Percentiles rank a stretch among this genome's conserved stretches.
Evolutionary conservation across 257 asterid species (phyloP).

Genomic region (Gentiana straminea): DNA sequence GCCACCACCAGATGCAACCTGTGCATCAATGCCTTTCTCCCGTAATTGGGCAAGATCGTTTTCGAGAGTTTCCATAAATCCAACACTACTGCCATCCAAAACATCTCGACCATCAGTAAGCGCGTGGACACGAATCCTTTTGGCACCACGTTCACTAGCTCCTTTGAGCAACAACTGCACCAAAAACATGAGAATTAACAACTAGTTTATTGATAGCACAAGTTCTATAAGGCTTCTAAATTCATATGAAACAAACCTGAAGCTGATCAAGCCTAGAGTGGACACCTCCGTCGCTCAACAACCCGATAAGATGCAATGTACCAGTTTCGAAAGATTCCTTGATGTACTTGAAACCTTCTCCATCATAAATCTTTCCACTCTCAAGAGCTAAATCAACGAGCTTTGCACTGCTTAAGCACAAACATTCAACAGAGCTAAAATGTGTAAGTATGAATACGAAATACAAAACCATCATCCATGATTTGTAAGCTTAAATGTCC

Average conservation of each 20-base stretch:
- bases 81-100: constrained; percentile 86
- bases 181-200: constrained; percentile 8
- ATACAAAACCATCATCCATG: too few relatives aligned
- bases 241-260: constrained; percentile 32
- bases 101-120: constrained; percentile 97
- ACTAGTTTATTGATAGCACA: not conserved
- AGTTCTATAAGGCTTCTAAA: not conserved
- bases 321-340: constrained; percentile 60
- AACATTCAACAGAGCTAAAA: not conserved
- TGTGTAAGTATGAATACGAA: not conserved
- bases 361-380: constrained; percentile 71
- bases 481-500: too few relatives aligned
- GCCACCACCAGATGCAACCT: constrained; percentile 95
- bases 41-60: constrained; percentile 63
- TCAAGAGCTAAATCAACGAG: constrained; percentile 92
- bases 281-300: constrained; percentile 92
- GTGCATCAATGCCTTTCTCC: constrained; percentile 76
- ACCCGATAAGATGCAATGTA: constrained; percentile 81
- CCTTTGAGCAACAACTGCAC: constrained; percentile 85
- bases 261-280: constrained; percentile 83
- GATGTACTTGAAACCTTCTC: constrained; percentile 68
- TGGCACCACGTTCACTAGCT: constrained; percentile 75
- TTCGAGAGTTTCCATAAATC: constrained; percentile 77
- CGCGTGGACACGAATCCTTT: constrained; percentile 78
- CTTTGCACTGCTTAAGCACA: constrained; percentile 47